Evolutionary conservation across 768 basidiomycete genomes (phyloP), one percentile per base, ranked within the genome.

Genomic region (Chlorophyllum brunneum): DNA sequence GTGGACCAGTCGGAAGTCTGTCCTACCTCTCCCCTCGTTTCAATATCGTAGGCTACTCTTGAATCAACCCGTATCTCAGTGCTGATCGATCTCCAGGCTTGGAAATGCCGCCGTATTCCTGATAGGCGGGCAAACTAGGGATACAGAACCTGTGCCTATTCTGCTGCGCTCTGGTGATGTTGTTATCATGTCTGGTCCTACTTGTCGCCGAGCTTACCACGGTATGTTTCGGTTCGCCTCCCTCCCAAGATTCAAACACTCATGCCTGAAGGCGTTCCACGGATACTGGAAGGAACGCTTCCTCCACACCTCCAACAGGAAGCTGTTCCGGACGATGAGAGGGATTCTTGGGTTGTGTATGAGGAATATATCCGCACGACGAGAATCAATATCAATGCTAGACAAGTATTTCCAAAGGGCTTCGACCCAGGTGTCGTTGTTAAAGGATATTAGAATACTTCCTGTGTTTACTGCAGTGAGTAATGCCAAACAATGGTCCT

Each of bases 1-100:
- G 92, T 97, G n/a, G 95, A 99, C 67, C 88, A 91, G 16, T 93
- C 95, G 18, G 95, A 99, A 69, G 78, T 95, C 7, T 95, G 94
- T 59, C 84, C 92, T 2, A 91, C 91, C 4, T 86, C 92, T 0
- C 95, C 95, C 0, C 78, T 99, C 0, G 91, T 98, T 4, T 97
- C 93, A 0, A 84, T 99, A 44, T 97, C 94, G 94, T 95, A 58
- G 60, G 88, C 67, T 6, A 15, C 18, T 2, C 5, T 33, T 27
- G 30, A 45, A 31, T 20, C 13, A 18, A 2, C 3, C 15, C 7
- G 15, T n/a, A 6, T n/a, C 7, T 29, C 16, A 5, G 1, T 18
- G 30, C 26, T 45, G 26, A 45, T 4, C 11, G n/a, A 18, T 13
- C 7, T 22, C 23, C 42, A 95, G 94, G 2, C 79, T 98, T 6